Evolutionary conservation across 441 rosid species (phyloP), one percentile per base, ranked within the genome.

Genomic region (Corymbia calophylla): DNA sequence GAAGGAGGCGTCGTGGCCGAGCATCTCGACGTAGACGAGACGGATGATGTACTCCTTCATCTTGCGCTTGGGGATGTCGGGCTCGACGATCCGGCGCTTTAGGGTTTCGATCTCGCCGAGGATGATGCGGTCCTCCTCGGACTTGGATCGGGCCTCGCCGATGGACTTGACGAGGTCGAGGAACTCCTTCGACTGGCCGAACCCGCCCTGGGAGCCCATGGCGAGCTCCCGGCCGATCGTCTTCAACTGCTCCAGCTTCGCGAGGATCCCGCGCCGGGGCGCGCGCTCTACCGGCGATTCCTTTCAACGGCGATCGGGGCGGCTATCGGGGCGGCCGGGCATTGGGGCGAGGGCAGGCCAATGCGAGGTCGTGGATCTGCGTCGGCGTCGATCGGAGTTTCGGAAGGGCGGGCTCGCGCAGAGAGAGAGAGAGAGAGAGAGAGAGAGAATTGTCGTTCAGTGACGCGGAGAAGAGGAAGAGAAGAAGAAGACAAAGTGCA

Each of bases 81-180:
- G 99, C 91, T 96, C 99, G 3, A 94, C 88, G 93, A 98, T 93
- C 39, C 97, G 95, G 15, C 97, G 97, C 87, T 96, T 98, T 48
- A 98, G 97, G 89, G 94, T 95, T 87, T 98, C 99, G 94, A 98
- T 96, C 97, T 97, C 99, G 91, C 92, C 92, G 32, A 95, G 94
- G 31, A 98, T 97, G 91, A 98, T 98, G 23, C 99, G 97, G 92
- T 98, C 99, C 92, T 98, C 99, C 70, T 98, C 99, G 10, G 99
- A 98, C 92, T 98, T 97, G 89, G 99, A 98, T 94, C 99, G 96
- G 55, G 99, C 96, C 94, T 98, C 99, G 39, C 99, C 99, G 90
- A 98, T 97, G 39, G 99, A 97, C 92, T 98, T 97, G 88, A 97
- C 98, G 89, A 98, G 97, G 94, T 98, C 99, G 80, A 98, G 96